These are phyloP conservation scores for Ogataea chonburiensis DNA, from an alignment of 805 yeast species.

Conservation along the genomic window DNA sequence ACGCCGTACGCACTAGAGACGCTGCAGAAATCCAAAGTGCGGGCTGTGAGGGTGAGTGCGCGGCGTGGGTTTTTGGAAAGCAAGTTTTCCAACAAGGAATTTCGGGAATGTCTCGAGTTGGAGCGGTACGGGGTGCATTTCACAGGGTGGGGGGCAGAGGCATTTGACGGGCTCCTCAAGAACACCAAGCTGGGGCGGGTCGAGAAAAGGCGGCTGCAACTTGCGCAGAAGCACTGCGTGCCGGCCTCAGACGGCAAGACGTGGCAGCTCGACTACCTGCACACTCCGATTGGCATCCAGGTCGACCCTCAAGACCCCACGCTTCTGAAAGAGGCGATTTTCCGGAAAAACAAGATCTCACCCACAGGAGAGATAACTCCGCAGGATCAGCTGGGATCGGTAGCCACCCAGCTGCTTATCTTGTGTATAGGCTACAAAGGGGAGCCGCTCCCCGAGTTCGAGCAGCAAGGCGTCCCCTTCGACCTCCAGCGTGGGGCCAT, in stretches of 20 bases:
- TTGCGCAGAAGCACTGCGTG: slow-evolving; percentile 51
- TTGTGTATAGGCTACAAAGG: slow-evolving; percentile 85
- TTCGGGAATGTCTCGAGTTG: slow-evolving; percentile 76
- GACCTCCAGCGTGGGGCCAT: slow-evolving; percentile 44
- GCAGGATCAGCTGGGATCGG: slow-evolving; percentile 34
- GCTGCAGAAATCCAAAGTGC: slow-evolving; percentile 54
- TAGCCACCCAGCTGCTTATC: slow-evolving; percentile 64
- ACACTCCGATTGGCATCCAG: slow-evolving; percentile 59
- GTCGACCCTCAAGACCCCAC: slow-evolving; percentile 34
- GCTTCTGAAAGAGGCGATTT: slow-evolving; percentile 45
- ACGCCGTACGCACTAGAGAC: slow-evolving; percentile 54
- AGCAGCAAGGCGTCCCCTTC: slow-evolving; percentile 49
- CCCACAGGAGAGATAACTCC: slow-evolving; percentile 36
- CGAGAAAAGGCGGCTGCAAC: slow-evolving; percentile 62
- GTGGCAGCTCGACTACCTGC: slow-evolving; percentile 73
- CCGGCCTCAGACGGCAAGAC: slow-evolving; percentile 17
- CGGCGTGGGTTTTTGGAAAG: slow-evolving; percentile 83
- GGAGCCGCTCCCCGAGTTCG: slow-evolving; percentile 56
- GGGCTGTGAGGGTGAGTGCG: slow-evolving; percentile 70
- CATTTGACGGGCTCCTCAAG: slow-evolving; percentile 32
- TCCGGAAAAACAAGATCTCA: slow-evolving; percentile 46
- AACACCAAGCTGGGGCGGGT: slow-evolving; percentile 46
- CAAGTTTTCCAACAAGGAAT: slow-evolving; percentile 89
- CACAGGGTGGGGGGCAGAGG: slow-evolving; percentile 44
- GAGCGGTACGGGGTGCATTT: slow-evolving; percentile 46